phyloP scores from a whole-genome alignment of 192 early-diverging fungal species.

The Spinellus fusiger region DNA sequence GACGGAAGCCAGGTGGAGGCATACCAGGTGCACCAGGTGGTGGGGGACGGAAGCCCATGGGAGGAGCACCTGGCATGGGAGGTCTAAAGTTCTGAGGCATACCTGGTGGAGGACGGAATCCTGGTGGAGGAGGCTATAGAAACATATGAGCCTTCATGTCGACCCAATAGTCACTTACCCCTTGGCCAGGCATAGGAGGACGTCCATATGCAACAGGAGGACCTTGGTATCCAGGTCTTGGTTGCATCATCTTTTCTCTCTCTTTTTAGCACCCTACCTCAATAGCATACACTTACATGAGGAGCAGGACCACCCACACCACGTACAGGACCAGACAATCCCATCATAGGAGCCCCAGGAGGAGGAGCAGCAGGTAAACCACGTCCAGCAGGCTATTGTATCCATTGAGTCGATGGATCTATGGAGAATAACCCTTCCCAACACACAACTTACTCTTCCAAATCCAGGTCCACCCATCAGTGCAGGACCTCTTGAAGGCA shows the following conservation, averaged over 20 bases:
- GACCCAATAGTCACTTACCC: constrained; percentile 31
- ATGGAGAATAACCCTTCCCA: too few relatives aligned
- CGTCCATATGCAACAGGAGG: constrained; percentile 74
- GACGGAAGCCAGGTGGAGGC: constrained; percentile 49
- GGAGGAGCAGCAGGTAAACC: constrained; percentile 44
- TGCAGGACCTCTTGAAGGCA: constrained; percentile 38
- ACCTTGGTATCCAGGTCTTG: constrained; percentile 61
- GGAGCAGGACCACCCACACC: constrained; percentile 93
- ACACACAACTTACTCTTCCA: constrained; percentile 34
- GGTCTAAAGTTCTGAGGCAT: constrained; percentile 46
- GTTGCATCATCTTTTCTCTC: constrained; percentile 90
- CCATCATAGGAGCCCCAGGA: constrained; percentile 39
- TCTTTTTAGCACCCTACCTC: too few relatives aligned
- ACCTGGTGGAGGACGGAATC: constrained; percentile 57
- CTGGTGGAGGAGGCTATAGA: constrained; percentile 58
- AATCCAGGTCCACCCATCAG: constrained; percentile 65
- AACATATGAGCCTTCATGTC: background rate
- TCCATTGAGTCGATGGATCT: too few relatives aligned
- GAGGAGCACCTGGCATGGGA: constrained; percentile 49
- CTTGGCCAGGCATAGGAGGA: constrained; percentile 55
- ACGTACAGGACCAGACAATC: constrained; percentile 85
- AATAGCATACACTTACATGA: constrained; percentile 34
- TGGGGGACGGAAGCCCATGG: constrained; percentile 55
- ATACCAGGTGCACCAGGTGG: constrained; percentile 35
- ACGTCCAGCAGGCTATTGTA: constrained; percentile 66